These are phyloP conservation scores for Athelia sp. DNA, from an alignment of 1,284 basidiomycete genomes.

Conservation along the genomic window DNA sequence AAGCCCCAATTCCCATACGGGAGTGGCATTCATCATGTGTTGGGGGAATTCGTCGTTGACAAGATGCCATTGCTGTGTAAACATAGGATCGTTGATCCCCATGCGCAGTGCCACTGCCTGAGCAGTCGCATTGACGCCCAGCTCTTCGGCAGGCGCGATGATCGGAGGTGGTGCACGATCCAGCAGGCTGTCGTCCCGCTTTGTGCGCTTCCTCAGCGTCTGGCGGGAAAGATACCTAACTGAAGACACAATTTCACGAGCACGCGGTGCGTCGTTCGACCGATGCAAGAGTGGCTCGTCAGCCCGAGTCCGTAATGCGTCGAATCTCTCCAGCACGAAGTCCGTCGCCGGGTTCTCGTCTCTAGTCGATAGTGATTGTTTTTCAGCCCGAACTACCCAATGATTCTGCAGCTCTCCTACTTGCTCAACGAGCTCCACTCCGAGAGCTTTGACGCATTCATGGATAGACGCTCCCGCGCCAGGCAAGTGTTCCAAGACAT, in stretches of 20 bases:
- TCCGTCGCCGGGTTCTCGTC: constrained; percentile 33
- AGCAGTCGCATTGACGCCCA: constrained; percentile 30
- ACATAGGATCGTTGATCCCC: constrained; percentile 83
- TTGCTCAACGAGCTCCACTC: constrained; percentile 83
- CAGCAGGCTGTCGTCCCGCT: constrained; percentile 34
- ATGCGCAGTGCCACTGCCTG: constrained; percentile 57
- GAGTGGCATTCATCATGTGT: constrained; percentile 82
- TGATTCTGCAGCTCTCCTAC: constrained; percentile 81
- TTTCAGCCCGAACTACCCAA: constrained; percentile 78
- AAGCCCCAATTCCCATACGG: constrained; percentile 83
- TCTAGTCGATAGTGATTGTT: constrained; percentile 26
- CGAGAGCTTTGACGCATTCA: constrained; percentile 58
- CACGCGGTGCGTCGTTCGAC: constrained; percentile 34
- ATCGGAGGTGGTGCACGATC: constrained; percentile 54
- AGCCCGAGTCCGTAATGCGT: constrained; percentile 38
- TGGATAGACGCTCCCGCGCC: constrained; percentile 45
- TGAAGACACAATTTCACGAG: constrained; percentile 43
- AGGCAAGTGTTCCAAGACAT: constrained; percentile 77
- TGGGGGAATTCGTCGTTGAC: constrained; percentile 72
- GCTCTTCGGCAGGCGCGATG: constrained; percentile 16
- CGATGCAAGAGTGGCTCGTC: constrained; percentile 23
- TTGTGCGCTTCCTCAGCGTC: constrained; percentile 56
- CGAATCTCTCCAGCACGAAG: constrained; percentile 47
- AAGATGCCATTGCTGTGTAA: constrained; percentile 90
- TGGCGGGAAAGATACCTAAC: constrained; percentile 58